Base-by-base conservation (phyloP, 1,139 yeast genomes). In the Yamadazyma atmosphaerica region DNA sequence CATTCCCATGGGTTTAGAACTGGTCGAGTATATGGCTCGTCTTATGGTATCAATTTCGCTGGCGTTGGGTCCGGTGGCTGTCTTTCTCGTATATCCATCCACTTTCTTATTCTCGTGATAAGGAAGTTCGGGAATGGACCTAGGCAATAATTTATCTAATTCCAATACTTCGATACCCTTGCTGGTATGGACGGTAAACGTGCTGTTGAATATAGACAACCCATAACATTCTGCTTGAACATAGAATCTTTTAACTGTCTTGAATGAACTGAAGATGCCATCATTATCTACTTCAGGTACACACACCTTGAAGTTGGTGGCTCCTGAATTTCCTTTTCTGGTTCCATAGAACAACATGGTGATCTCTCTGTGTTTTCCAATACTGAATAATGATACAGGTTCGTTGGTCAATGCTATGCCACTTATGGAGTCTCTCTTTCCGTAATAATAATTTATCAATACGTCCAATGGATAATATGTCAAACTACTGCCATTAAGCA, bases 121-220 rank as follows among this genome's bases (percentile, higher is more conserved):
- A 0, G 74, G 68, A 13, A 73, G 45, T 34, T 69, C 74, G 4
- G 89, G 81, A 12, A 79, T 71, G 8, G 81, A 74, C 44, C 81
- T 66, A 2, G 84, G 77, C 17, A 73, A 68, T 22, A 75, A 61
- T 45, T 78, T 77, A 50, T 82, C 83, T 38, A 85, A 67, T 11
- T 83, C 77, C 51, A 82, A 65, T 15, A 84, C 72, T 47, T 86
- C 85, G 49, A 84, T 81, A 0, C 92, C 92, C 48, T 79, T 78
- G 29, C 77, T 65, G 2, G 89, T 76, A 51, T 83, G 86, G 1
- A 83, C 77, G 0, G 88, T 80, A 55, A 82, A 77, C 26, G 83
- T 72, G 22, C 79, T 75, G 46, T 78, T 79, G 60, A 82, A 80
- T 3, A 80, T 65, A 0, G 82, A 74, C 9, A 82, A 62, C 2